A percentile compares a stretch with the other conserved stretches of the same genome.
Conservation (phyloP, 2,329 filamentous ascomycete species). For the Colletotrichum sp. region DNA sequence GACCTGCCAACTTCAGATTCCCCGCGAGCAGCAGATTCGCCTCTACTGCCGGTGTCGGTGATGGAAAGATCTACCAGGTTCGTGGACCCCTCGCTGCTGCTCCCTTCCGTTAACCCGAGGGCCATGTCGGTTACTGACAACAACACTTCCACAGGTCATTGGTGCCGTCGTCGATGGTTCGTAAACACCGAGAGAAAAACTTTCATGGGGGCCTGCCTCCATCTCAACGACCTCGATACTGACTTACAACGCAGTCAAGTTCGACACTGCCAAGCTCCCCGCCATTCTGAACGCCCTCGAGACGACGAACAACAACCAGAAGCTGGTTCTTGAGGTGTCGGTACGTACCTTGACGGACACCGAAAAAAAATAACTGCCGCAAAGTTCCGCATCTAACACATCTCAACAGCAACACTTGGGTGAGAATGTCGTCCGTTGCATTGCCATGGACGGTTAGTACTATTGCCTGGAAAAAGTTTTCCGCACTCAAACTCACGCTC, state of each 20-base stretch:
- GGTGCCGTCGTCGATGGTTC: conserved; percentile 98
- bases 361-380: background rate
- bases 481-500: conserved; percentile 18
- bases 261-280: conserved; percentile 91
- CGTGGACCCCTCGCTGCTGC: conserved; percentile 30
- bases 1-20: conserved; percentile 61
- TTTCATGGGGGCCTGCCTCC: background rate
- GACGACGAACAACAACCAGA: conserved; percentile 90
- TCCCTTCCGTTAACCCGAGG: conserved; percentile 2
- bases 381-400: conserved; percentile 38
- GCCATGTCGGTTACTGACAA: conserved; percentile 33
- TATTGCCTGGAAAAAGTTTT: conserved; percentile 23
- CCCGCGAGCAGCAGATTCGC: conserved; percentile 63
- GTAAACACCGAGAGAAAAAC: conserved; percentile 40
- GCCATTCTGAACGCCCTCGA: conserved; percentile 96
- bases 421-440: conserved; percentile 98
- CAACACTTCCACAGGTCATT: conserved; percentile 83
- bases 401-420: conserved; percentile 90
- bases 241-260: conserved; percentile 75
- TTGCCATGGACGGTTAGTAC: conserved; percentile 98
- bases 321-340: conserved; percentile 94
- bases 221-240: conserved; percentile 10
- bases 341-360: conserved; percentile 58
- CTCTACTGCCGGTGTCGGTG: conserved; percentile 61
- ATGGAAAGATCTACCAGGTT: conserved; percentile 75